Evolutionary conservation across 257 asterid genomes (phyloP), one percentile per base, ranked within the genome.

Genomic region (Orobanche coerulescens): DNA sequence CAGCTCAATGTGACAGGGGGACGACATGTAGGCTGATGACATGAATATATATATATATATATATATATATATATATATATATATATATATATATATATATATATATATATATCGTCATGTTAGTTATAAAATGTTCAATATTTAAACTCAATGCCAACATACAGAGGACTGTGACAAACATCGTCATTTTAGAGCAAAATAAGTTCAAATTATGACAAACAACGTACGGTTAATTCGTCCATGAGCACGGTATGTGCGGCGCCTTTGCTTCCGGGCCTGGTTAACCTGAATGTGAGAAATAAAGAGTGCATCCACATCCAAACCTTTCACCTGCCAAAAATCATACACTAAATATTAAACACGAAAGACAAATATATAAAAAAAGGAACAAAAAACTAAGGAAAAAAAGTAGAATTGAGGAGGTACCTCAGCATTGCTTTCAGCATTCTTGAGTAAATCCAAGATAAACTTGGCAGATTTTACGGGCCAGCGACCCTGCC

Each of bases 401-500:
- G 16, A 18, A 36, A 44, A 1, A 18, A 10, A 37, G 7, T 26
- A 31, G 13, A 56, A 33, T 4, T 2, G 3, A n/a, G n/a, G 13
- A n/a, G 16, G 53, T 73, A 88, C 94, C 83, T 88, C 96, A 5
- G 96, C 96, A 67, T 88, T 88, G n/a, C 95, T 84, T 62, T 88
- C 95, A 3, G 93, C 95, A 51, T 88, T 88, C 72, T 88, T 88
- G 3, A 88, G 86, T 37, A 88, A 76, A 72, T 85, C 96, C 53
- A 88, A 66, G 67, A 88, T 75, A 44, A 85, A 81, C 59, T 69
- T 75, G 6, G 94, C 96, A 34, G 96, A 88, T 46, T 88, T 88
- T 18, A 77, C 92, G 11, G 95, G 96, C 96, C 95, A 88, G n/a
- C 95, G 93, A 0, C 95, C 95, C 69, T 88, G 93, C 16, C 95